These are phyloP conservation scores for Biscutella laevigata DNA, from an alignment of 441 rosid species.

Conservation along the genomic window DNA sequence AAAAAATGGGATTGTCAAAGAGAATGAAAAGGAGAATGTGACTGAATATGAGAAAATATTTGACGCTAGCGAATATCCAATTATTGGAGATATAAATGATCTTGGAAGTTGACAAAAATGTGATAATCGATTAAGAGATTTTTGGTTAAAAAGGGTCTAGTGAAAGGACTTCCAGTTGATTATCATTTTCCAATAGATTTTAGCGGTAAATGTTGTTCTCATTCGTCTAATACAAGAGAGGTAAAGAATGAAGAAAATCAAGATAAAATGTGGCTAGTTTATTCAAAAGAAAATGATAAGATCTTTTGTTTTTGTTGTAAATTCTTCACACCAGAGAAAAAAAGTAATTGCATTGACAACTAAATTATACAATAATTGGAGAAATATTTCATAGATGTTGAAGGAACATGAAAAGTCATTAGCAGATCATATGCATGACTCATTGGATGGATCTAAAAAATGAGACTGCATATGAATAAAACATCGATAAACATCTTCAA, in stretches of 20 bases:
- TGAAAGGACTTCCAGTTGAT: background rate
- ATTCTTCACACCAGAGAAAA: background rate
- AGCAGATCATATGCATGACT: background rate
- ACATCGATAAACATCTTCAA: background rate
- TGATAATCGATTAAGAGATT: too few species aligned
- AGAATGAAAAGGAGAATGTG: too few species aligned
- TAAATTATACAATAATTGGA: background rate
- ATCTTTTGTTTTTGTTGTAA: background rate
- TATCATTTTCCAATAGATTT: background rate
- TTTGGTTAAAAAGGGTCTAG: too few species aligned
- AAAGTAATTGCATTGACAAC: too few species aligned
- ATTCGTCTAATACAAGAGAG: background rate
- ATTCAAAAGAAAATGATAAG: background rate
- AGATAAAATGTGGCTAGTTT: background rate
- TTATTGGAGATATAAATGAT: too few species aligned
- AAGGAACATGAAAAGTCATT: background rate
- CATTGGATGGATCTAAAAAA: background rate
- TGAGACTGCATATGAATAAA: background rate
- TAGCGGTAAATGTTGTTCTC: background rate
- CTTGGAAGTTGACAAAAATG: too few species aligned
- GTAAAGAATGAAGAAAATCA: background rate
- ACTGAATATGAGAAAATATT: too few species aligned
- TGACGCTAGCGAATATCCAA: too few species aligned
- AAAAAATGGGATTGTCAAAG: too few species aligned
- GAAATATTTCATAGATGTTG: background rate